Conservation (phyloP, 106 monocot genomes). For the Dioscorea zingiberensis region DNA sequence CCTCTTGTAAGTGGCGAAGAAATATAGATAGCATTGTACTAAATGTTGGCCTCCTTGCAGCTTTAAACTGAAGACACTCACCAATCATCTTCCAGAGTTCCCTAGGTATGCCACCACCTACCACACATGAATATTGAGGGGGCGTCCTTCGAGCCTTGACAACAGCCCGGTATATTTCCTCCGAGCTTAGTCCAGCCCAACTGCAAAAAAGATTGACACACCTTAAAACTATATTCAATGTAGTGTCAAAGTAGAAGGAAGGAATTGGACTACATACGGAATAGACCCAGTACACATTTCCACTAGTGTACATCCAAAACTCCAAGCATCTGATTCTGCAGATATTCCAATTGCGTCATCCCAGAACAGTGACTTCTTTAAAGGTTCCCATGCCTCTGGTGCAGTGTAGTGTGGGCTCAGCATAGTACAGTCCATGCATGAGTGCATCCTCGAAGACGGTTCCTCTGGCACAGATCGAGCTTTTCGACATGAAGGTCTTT, state of each 20-base stretch:
- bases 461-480: constrained; percentile 47
- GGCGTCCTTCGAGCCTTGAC: constrained; percentile 69
- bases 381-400: constrained; percentile 94
- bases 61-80: constrained; percentile 82
- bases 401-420: constrained; percentile 87
- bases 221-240: constrained; percentile 10
- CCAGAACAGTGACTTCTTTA: constrained; percentile 87
- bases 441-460: constrained; percentile 58
- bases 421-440: constrained; percentile 90
- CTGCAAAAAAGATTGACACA: constrained; percentile 35
- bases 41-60: constrained; percentile 86
- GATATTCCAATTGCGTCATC: constrained; percentile 83
- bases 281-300: constrained; percentile 99
- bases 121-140: constrained; percentile 93
- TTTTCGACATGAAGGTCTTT: constrained; percentile 68
- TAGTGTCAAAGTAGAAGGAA: constrained; percentile 12
- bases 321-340: constrained; percentile 93
- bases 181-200: constrained; percentile 85
- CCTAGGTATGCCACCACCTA: constrained; percentile 92
- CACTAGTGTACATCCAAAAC: constrained; percentile 94
- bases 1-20: constrained; percentile 83
- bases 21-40: constrained; percentile 92
- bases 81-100: constrained; percentile 99
- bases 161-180: constrained; percentile 85
- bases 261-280: constrained; percentile 60